Evolutionary conservation across 257 asterid species (phyloP), one percentile per base, ranked within the genome.

Genomic region (Solanum chmielewskii): DNA sequence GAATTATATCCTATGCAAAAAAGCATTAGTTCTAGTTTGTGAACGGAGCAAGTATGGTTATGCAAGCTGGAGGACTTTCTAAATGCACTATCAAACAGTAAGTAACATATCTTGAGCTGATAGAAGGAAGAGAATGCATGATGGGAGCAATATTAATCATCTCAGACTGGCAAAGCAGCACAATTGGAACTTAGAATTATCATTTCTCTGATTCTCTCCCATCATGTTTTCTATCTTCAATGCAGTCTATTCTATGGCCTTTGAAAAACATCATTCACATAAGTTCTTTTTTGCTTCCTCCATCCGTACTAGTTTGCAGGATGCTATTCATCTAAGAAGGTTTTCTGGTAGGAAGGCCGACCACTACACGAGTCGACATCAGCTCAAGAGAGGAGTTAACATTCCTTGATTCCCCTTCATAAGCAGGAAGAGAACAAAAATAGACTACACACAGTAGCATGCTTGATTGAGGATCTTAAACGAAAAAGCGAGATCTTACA

Each of bases 331-430:
- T 23, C 59, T 75, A 69, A 69, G 41, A 69, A 69, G 39, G 11
- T 21, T 29, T 7, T 69, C 41, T 69, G 12, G 75, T 29, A 41
- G 78, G 77, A 64, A 84, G 81, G 78, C 31, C 23, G 12, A 74
- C 70, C 81, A 29, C 85, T 42, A 59, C 84, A 77, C 56, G 49
- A 75, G 60, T 49, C 71, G 9, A 76, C 77, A 77, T 66, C 75
- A 68, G 39, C 85, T 74, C 44, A 69, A 74, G 90, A 80, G 81
- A 52, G 87, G 69, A 56, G 85, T 82, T 80, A 69, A 82, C 78
- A 81, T 69, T 88, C 90, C 83, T 88, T 88, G 80, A 70, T 70
- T 83, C 87, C 76, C 85, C 85, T 86, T 88, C 85, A 44, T 35
- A 68, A 70, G 87, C 31, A 70, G 81, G 87, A 88, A 88, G 86